Evolutionary conservation across 106 monocot genomes (phyloP), one percentile per base, ranked within the genome.

Genomic region (Amphibolis antarctica): DNA sequence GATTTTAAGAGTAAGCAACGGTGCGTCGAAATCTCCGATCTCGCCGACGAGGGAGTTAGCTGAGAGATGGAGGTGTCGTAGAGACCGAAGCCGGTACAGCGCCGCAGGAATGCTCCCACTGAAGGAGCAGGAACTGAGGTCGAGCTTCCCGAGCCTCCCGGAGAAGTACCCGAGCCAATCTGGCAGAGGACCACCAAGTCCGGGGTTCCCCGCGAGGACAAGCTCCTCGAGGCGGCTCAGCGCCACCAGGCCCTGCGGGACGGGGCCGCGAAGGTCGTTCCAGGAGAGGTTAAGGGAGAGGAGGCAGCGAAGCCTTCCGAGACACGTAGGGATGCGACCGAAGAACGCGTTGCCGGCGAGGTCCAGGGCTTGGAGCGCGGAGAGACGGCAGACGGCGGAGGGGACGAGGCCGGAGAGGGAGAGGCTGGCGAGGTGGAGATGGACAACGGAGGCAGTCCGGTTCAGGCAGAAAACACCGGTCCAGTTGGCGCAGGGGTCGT

Each of bases 261-360:
- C 54, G 13, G 70, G 64, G 10, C 82, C 82, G 31, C 13, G 26
- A 28, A 83, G 65, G 17, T 20, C 44, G 78, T 80, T 82, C 9
- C 29, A 0, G 19, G 74, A 49, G 28, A 88, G 76, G 42, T 83
- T 68, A 6, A 88, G 78, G 63, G 70, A 58, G 28, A 53, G 64
- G n/a, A 87, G 87, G 17, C 20, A 23, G 10, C 14, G 46, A 54
- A 87, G 57, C 4, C 14, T 9, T 10, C 63, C 69, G 51, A 88
- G 52, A 70, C 88, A 88, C 1, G 65, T 18, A 10, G 77, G 88
- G 9, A 84, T 65, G 26, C 21, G 1, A 48, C 77, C 79, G 44
- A 74, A 63, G 72, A 89, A 26, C 53, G 59, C 10, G 66, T 82
- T 84, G 55, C 14, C 10, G 68, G 85, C 29, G 29, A 89, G 82